Evolutionary conservation across 129 eudicot genomes (phyloP).

Genomic region (Chrysanthemum makinoi): DNA sequence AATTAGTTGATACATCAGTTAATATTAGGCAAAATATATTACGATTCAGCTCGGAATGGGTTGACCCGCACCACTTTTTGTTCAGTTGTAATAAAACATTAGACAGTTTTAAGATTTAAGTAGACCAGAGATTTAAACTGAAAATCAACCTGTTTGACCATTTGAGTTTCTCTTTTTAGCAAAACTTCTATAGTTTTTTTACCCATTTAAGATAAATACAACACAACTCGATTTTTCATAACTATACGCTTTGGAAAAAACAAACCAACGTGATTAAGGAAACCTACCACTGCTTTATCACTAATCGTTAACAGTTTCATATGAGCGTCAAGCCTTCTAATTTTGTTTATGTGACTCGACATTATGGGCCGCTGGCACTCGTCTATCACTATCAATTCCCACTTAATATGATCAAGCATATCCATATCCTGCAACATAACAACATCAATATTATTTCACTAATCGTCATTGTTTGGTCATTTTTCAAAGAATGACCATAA

Average conservation of each 20-base stretch:
- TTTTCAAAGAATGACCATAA: too few species aligned
- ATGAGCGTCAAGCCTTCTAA: constrained; percentile 30
- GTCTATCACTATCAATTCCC: constrained; percentile 42
- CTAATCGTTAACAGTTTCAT: constrained; percentile 38
- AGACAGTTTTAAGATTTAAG: too few species aligned
- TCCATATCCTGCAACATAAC: constrained; percentile 36
- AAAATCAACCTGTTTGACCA: neutral
- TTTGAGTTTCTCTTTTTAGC: constrained; percentile 1
- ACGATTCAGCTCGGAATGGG: neutral
- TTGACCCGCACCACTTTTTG: neutral
- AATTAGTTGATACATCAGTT: too few species aligned
- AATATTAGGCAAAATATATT: neutral
- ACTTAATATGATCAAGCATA: constrained; percentile 30
- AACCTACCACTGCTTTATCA: constrained; percentile 29
- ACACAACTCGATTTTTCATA: neutral
- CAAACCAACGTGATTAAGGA: neutral
- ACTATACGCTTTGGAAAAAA: neutral
- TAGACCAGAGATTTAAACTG: neutral
- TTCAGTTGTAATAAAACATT: too few species aligned
- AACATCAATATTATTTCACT: neutral
- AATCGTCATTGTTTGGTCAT: neutral
- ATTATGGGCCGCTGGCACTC: constrained; percentile 34
- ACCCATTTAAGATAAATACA: neutral
- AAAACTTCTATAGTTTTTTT: neutral
- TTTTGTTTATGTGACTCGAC: constrained; percentile 8